These are phyloP conservation scores for Talaromyces sp. DNA, from an alignment of 2,329 filamentous ascomycete species.

Conservation along the genomic window DNA sequence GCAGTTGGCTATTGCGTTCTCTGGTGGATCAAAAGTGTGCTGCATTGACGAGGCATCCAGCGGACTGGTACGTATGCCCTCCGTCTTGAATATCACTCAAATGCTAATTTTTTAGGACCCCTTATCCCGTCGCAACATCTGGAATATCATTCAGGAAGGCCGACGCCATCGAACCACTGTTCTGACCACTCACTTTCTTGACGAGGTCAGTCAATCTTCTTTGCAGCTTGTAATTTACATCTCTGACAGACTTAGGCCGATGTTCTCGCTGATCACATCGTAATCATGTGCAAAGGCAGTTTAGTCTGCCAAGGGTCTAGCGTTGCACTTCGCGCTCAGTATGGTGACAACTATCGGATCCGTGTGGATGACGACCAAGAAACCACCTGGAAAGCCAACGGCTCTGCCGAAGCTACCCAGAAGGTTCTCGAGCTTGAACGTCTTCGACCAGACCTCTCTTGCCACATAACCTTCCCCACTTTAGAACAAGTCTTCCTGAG, in stretches of 20 bases:
- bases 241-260: background rate
- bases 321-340: slow-evolving; percentile 77
- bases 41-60: slow-evolving; percentile 91
- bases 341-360: slow-evolving; percentile 84
- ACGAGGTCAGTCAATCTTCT: slow-evolving; percentile 64
- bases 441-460: background rate
- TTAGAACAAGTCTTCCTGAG: slow-evolving; percentile 4
- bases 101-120: slow-evolving; percentile 59
- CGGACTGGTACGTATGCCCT: slow-evolving; percentile 57
- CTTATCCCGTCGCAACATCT: slow-evolving; percentile 82
- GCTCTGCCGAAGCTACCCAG: slow-evolving; percentile 47
- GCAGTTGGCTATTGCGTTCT: slow-evolving; percentile 93
- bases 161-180: slow-evolving; percentile 80
- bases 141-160: slow-evolving; percentile 88
- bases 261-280: slow-evolving; percentile 78
- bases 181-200: slow-evolving; percentile 89
- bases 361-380: slow-evolving; percentile 62
- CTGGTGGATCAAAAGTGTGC: slow-evolving; percentile 83
- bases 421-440: slow-evolving; percentile 2
- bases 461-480: slow-evolving; percentile 4
- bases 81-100: background rate
- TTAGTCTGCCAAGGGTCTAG: slow-evolving; percentile 82
- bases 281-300: slow-evolving; percentile 80
- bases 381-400: background rate
- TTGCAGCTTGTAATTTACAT: background rate